These are phyloP conservation scores for Borovskyia barvae DNA, from an alignment of 208 protist genomes.

Conservation along the genomic window DNA sequence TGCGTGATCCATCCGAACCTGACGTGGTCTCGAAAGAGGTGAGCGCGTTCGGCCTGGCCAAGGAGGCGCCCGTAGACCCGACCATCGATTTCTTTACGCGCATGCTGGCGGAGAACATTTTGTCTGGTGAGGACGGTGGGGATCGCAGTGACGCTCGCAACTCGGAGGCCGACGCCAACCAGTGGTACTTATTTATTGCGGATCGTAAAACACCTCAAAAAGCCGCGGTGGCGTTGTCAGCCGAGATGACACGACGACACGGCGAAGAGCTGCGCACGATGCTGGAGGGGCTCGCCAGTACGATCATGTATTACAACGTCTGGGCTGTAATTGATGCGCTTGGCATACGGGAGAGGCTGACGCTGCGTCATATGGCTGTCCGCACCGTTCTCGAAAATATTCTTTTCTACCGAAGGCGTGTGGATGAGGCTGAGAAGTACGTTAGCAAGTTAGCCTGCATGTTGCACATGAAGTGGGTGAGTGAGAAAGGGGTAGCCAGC, in stretches of 20 bases:
- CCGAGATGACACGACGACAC: slow-evolving; percentile 5
- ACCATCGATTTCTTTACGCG: background rate
- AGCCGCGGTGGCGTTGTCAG: slow-evolving; percentile 28
- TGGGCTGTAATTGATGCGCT: background rate
- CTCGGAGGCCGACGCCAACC: background rate
- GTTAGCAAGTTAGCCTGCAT: slow-evolving; percentile 38
- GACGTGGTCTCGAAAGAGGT: background rate
- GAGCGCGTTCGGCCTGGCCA: background rate
- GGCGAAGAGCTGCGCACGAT: background rate
- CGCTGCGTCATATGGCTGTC: slow-evolving; percentile 62
- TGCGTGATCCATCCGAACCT: background rate
- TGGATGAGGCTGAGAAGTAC: slow-evolving; percentile 36
- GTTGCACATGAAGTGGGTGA: slow-evolving; percentile 53
- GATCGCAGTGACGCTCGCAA: background rate
- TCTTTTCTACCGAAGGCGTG: background rate
- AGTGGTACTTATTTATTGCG: background rate
- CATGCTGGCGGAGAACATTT: background rate
- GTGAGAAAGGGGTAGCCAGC: slow-evolving; percentile 37
- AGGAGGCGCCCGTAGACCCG: background rate
- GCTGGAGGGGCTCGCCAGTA: background rate
- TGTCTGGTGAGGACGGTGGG: too few species aligned
- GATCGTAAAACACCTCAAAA: background rate
- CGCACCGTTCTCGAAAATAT: slow-evolving; percentile 52
- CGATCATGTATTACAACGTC: background rate
- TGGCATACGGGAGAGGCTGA: background rate